phyloP scores from a whole-genome alignment of 208 protist species.

The Balamuthia mandrillaris region DNA sequence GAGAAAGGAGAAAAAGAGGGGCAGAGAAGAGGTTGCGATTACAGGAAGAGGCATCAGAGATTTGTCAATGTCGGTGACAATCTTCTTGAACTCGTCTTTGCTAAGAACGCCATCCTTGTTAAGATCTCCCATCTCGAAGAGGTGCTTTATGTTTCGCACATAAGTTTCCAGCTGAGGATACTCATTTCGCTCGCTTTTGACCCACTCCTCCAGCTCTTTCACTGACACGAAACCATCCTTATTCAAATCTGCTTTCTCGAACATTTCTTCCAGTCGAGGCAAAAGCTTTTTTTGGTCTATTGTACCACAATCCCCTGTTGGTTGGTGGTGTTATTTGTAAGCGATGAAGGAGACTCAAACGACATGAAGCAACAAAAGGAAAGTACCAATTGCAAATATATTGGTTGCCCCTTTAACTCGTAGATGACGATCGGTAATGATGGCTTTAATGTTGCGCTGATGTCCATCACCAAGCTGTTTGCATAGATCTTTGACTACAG shows the following conservation, averaged over 20 bases:
- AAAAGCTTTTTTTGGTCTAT: neutral
- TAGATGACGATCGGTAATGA: neutral
- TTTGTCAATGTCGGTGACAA: constrained; percentile 19
- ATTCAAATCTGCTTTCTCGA: constrained; percentile 18
- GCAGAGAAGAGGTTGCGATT: neutral
- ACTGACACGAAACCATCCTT: neutral
- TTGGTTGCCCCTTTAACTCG: constrained; percentile 17
- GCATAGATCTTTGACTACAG: neutral
- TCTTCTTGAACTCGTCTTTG: neutral
- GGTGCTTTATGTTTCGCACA: neutral
- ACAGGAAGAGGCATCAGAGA: constrained; percentile 6
- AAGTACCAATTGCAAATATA: neutral
- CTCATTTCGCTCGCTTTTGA: constrained; percentile 4
- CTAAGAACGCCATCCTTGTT: neutral
- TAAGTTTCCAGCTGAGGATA: constrained; percentile 21
- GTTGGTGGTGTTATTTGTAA: neutral
- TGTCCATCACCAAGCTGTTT: neutral
- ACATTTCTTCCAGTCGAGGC: neutral
- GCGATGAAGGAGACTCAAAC: neutral
- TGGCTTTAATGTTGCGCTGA: constrained; percentile 3
- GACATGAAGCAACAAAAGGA: neutral
- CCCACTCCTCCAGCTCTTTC: neutral
- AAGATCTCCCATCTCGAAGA: neutral
- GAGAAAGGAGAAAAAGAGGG: neutral
- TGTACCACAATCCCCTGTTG: neutral